phyloP scores from a whole-genome alignment of 208 protist genomes.

The Trypanosoma brucei region DNA sequence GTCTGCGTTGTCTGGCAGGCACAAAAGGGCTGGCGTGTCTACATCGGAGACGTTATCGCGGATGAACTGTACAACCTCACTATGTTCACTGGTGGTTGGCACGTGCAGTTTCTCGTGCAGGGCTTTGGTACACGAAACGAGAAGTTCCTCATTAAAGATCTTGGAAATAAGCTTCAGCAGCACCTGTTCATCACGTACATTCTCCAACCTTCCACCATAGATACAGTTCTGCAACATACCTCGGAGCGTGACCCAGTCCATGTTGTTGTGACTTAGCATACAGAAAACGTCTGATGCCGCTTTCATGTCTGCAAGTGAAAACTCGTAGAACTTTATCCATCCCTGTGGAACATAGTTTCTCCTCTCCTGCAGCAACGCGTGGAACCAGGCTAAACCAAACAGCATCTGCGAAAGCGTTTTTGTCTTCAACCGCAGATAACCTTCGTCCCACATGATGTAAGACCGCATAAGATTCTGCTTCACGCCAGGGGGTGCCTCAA shows the following conservation, averaged over 20 bases:
- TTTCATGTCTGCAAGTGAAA: conserved; percentile 92
- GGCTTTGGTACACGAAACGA: conserved; percentile 28
- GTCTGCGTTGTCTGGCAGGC: conserved; percentile 92
- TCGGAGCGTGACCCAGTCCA: conserved; percentile 89
- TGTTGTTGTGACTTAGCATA: conserved; percentile 25
- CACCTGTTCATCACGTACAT: conserved; percentile 79
- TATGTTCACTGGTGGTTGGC: conserved; percentile 47
- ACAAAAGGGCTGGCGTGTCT: conserved; percentile 76
- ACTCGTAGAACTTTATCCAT: conserved; percentile 97
- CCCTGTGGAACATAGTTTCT: conserved; percentile 96
- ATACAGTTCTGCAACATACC: conserved; percentile 92
- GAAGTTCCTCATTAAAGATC: conserved; percentile 62
- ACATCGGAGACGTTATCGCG: conserved; percentile 59
- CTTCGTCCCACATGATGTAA: conserved; percentile 77
- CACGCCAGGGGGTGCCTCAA: conserved; percentile 94
- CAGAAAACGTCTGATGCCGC: conserved; percentile 88
- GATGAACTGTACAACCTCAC: conserved; percentile 49
- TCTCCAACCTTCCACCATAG: conserved; percentile 96
- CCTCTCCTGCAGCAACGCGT: conserved; percentile 95
- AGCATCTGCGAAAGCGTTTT: conserved; percentile 62
- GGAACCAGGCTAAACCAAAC: conserved; percentile 95
- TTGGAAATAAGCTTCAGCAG: conserved; percentile 78
- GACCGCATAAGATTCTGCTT: conserved; percentile 95
- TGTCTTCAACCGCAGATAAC: conserved; percentile 52
- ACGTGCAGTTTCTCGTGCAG: conserved; percentile 52